Evolutionary conservation across 2,329 filamentous ascomycete species (phyloP).

Genomic region (Celoporthe dispersa): DNA sequence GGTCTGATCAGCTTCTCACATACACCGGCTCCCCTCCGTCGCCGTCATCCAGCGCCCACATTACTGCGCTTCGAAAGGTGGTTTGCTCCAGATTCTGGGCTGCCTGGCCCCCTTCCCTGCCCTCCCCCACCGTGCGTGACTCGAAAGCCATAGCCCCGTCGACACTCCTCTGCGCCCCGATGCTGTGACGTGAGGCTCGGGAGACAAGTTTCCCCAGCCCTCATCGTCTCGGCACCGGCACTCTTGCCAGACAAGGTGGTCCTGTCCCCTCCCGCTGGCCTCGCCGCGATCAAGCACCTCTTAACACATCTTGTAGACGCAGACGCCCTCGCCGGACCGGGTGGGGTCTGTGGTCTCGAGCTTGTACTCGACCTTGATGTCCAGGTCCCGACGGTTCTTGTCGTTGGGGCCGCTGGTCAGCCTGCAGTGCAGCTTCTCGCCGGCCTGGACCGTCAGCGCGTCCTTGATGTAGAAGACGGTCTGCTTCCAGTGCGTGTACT

Average conservation of each 20-base stretch:
- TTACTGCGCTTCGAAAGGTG: background rate
- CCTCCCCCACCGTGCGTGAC: background rate
- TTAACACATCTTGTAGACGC: conserved; percentile 81
- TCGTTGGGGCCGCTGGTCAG: conserved; percentile 86
- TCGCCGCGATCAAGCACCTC: conserved; percentile 15
- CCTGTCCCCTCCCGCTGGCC: background rate
- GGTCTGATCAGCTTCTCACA: background rate
- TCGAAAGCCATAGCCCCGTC: background rate
- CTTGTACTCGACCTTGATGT: conserved; percentile 85
- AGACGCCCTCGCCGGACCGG: conserved; percentile 69
- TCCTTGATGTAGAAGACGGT: conserved; percentile 98
- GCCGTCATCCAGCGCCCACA: background rate
- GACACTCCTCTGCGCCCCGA: background rate
- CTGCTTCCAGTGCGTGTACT: conserved; percentile 99
- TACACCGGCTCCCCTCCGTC: background rate
- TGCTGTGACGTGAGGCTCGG: background rate
- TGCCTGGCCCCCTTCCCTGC: background rate
- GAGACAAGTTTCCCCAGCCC: background rate
- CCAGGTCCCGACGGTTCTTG: conserved; percentile 93
- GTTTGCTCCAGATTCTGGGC: background rate
- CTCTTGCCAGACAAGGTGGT: background rate
- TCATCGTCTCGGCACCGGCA: background rate
- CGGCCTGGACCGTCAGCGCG: conserved; percentile 87
- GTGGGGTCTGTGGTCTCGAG: conserved; percentile 76
- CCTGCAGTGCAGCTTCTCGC: conserved; percentile 75